Evolutionary conservation across 108 stramenopile species (phyloP).

Genomic region (Skeletonema costatum): DNA sequence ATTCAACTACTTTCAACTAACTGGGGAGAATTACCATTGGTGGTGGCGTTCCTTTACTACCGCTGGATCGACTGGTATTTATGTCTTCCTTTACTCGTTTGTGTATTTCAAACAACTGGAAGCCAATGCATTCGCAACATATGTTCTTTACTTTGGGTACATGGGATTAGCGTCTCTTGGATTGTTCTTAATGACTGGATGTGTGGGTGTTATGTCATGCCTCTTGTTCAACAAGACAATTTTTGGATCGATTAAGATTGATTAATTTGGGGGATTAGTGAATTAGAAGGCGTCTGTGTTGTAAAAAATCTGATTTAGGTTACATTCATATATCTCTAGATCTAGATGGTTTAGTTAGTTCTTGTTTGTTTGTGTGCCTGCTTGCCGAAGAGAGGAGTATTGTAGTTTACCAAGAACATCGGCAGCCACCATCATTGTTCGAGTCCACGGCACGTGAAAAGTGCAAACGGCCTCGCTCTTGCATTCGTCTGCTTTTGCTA

Average conservation of each 20-base stretch:
- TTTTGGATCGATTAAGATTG: conserved; percentile 96
- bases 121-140: conserved; percentile 86
- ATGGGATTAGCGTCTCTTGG: conserved; percentile 92
- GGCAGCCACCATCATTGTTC: too few relatives aligned
- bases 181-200: conserved; percentile 95
- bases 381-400: not conserved
- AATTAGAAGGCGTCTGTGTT: not conserved
- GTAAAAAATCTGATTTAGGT: not conserved
- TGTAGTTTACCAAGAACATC: not conserved
- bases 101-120: conserved; percentile 94
- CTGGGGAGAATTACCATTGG: conserved; percentile 99
- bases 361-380: too few relatives aligned
- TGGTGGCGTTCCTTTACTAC: conserved; percentile 98
- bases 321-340: not conserved
- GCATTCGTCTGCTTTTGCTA: too few relatives aligned
- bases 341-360: too few relatives aligned
- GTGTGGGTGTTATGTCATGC: conserved; percentile 87
- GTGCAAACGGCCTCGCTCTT: too few relatives aligned
- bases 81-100: conserved; percentile 94
- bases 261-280: conserved; percentile 67
- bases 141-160: conserved; percentile 98
- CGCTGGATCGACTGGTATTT: conserved; percentile 91
- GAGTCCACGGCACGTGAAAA: too few relatives aligned
- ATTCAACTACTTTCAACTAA: conserved; percentile 98
- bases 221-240: conserved; percentile 96